Conservation (phyloP, 306 rosid genomes). For the Sicyos baderoa region DNA sequence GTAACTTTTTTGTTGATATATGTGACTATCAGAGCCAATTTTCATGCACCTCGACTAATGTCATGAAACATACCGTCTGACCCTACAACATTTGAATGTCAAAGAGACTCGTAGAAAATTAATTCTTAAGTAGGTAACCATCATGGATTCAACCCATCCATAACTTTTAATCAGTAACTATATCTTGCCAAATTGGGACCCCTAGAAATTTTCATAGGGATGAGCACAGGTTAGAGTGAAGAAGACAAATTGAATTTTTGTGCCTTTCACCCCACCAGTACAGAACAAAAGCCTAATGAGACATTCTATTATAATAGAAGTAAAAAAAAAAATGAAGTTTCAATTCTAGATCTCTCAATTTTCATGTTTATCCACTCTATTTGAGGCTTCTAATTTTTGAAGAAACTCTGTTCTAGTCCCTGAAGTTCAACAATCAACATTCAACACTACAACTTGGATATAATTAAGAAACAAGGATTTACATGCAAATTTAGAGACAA, state of each 20-base stretch:
- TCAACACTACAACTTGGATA: background rate
- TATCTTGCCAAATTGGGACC: background rate
- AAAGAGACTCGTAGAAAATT: no score
- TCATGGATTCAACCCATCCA: no score
- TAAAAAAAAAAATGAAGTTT: background rate
- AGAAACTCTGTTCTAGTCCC: background rate
- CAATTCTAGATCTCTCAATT: background rate
- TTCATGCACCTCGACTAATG: no score
- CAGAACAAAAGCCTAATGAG: no score
- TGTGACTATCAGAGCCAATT: no score
- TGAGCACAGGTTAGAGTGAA: background rate
- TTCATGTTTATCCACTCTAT: background rate
- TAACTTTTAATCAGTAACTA: background rate
- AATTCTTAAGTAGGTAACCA: no score
- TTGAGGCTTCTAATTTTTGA: background rate
- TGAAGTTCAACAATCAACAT: background rate
- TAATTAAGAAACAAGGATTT: background rate
- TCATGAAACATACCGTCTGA: no score
- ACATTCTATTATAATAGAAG: background rate
- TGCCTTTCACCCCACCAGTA: no score
- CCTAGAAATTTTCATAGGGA: background rate
- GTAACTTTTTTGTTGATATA: no score
- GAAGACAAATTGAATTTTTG: no score
- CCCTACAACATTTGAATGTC: no score
- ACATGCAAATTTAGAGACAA: background rate